Evolutionary conservation across 202 grass and related monocot genomes (phyloP).

Genomic region (Panicum virgatum): DNA sequence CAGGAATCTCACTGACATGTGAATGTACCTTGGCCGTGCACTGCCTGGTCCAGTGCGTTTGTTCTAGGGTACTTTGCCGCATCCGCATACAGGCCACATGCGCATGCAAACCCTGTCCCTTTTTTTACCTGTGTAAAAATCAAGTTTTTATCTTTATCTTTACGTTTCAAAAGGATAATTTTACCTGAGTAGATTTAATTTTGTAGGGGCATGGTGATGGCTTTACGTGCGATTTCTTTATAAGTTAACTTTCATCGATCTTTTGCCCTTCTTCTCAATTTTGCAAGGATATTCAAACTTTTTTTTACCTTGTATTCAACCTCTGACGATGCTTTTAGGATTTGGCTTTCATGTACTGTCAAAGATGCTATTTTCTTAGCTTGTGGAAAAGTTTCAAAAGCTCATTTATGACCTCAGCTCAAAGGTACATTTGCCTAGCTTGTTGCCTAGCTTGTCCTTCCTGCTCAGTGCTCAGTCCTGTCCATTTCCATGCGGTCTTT

Average conservation of each 20-base stretch:
- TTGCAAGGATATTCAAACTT: neutral
- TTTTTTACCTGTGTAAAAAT: neutral
- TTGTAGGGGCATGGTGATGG: neutral
- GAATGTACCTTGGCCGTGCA: constrained; percentile 30
- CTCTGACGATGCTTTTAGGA: neutral
- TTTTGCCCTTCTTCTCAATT: neutral
- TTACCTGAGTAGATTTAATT: neutral
- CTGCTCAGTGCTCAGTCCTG: neutral
- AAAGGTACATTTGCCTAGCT: constrained; percentile 27
- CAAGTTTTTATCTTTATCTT: neutral
- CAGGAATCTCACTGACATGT: constrained; percentile 47
- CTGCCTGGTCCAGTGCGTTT: neutral
- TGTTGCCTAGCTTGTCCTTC: too few relatives aligned
- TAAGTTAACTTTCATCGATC: neutral
- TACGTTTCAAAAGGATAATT: neutral
- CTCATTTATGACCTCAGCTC: constrained; percentile 11
- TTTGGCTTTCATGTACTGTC: constrained; percentile 3
- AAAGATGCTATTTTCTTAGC: neutral
- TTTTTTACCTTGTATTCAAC: neutral
- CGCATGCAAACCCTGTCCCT: neutral
- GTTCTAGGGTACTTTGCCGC: neutral
- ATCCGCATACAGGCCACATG: neutral
- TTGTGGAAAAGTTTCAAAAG: constrained; percentile 29
- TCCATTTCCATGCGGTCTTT: neutral
- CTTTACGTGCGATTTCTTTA: too few relatives aligned